Base-by-base conservation (phyloP, 139 green algal genomes). In the Micractinium conductrix region DNA sequence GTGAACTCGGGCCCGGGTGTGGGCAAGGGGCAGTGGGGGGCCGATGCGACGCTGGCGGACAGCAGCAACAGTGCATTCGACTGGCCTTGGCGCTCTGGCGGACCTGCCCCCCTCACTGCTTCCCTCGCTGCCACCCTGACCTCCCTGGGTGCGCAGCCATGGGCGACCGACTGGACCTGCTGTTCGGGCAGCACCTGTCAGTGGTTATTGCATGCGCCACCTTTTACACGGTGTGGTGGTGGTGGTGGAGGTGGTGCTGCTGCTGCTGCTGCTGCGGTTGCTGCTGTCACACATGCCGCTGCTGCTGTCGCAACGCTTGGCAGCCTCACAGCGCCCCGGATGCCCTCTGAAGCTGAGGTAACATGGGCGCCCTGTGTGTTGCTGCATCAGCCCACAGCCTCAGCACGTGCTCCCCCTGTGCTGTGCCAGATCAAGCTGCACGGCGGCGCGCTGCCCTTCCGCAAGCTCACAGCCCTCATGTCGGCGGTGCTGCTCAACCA, bases 141-240 rank as follows among this genome's bases (percentile, higher is more conserved):
- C 48, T 58, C 12, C 48, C 48, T 16, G 12, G 16, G 48, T 16
- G 48, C 48, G 37, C 74, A 1, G 30, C 83, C 37, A 78, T 86
- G 55, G 43, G 74, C 16, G 58, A 81, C 48, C 72, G 83, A 45
- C 71, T 89, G 24, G 73, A 89, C 26, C 44, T 89, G 42, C 63
- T 89, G 43, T 86, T 86, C 68, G 81, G 81, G 33, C 70, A 76
- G 73, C 79, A 87, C 40, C 4, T 87, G 30, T 78, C 60, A 2
- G 72, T 89, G 37, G 74, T 75, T 17, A 60, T 89, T 2, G 58
- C 65, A 62, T 65, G 72, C 43, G 62, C 55, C 26, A 63, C 84
- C 58, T 89, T 79, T 73, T 81, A 33, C 79, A 84, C 72, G 50
- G 86, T 86, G 45, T 4, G 78, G 24, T 9, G 2, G 62, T 4